Conservation (phyloP, 140 eudicot species). For the Cichorium intybus region DNA sequence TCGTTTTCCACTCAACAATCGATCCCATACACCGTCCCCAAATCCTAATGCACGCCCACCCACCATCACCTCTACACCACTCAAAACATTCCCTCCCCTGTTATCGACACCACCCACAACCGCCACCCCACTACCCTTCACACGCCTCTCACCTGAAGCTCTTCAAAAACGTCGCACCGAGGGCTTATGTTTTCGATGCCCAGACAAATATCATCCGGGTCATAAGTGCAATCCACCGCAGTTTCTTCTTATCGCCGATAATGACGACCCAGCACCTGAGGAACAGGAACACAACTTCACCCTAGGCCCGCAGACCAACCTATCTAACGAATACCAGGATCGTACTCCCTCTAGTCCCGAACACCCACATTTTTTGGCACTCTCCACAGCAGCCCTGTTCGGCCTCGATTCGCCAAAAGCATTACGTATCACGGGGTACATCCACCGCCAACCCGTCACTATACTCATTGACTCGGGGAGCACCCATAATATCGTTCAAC, state of each 20-base stretch:
- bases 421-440: background rate
- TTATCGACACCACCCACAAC: background rate
- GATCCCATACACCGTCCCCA: background rate
- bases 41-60: background rate
- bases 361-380: background rate
- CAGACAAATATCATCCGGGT: background rate
- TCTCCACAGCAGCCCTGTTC: background rate
- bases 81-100: too few species aligned
- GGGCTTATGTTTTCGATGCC: background rate
- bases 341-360: too few species aligned
- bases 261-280: background rate
- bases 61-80: background rate
- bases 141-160: background rate
- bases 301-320: background rate
- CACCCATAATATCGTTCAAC: constrained; percentile 4
- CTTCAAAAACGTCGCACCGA: background rate
- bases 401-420: background rate
- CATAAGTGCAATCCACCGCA: background rate
- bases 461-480: background rate
- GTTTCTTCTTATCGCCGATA: background rate
- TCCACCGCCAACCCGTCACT: background rate
- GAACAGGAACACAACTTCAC: background rate
- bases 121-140: background rate
- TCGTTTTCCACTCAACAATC: background rate
- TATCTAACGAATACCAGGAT: too few species aligned